phyloP scores from a whole-genome alignment of 345 rosid genomes.

The Sonneratia alba region DNA sequence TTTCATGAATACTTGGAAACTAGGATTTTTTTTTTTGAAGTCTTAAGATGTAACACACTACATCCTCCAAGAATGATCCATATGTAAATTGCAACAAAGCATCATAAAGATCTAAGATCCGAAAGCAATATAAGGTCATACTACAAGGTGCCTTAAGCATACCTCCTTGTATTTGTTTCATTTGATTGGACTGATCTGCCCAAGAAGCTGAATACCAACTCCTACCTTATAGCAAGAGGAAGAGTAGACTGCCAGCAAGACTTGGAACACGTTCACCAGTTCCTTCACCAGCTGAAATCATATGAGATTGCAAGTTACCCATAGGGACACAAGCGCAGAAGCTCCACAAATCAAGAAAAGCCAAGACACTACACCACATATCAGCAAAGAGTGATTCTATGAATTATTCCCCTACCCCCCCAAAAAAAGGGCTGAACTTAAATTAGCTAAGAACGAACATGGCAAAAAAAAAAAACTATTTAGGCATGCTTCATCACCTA shows the following conservation, averaged over 20 bases:
- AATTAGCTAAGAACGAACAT: too few species aligned
- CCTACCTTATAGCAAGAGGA: neutral
- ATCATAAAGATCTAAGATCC: neutral
- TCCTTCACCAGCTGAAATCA: slow-evolving; percentile 1
- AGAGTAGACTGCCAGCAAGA: neutral
- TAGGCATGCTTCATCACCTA: neutral
- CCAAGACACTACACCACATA: neutral
- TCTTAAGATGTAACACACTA: neutral
- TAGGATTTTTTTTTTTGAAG: neutral
- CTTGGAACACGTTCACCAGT: neutral
- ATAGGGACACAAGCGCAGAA: neutral
- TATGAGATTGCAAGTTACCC: neutral
- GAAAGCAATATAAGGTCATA: neutral
- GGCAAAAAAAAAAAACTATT: neutral
- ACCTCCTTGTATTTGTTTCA: neutral
- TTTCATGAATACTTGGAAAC: neutral
- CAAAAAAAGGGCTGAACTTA: too few species aligned
- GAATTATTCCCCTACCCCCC: too few species aligned
- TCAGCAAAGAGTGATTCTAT: neutral
- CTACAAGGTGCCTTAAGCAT: neutral
- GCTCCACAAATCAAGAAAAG: neutral
- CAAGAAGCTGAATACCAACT: neutral
- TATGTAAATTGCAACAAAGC: neutral
- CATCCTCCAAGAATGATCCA: neutral
- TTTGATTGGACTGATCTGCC: neutral